Percentiles rank a stretch among this genome's conserved stretches.
These are phyloP conservation scores for Reutealis trisperma DNA, from an alignment of 345 rosid species.

Conservation along the genomic window DNA sequence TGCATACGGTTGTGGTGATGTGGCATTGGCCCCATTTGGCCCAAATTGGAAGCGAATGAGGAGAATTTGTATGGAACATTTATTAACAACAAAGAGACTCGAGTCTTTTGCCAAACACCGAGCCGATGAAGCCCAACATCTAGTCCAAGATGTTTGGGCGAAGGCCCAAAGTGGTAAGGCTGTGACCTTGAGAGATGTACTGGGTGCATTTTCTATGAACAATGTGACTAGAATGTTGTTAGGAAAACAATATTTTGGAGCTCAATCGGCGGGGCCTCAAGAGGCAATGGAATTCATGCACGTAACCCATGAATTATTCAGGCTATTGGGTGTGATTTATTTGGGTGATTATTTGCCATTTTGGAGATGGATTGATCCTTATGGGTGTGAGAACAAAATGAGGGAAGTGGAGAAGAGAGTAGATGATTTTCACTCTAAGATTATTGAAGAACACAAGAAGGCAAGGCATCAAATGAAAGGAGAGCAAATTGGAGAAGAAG, in stretches of 20 bases:
- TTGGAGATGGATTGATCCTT: conserved; percentile 92
- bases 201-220: conserved; percentile 90
- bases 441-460: conserved; percentile 66
- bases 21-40: conserved; percentile 80
- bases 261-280: conserved; percentile 50
- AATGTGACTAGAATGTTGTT: conserved; percentile 86
- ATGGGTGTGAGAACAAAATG: conserved; percentile 78
- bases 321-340: conserved; percentile 77
- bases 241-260: conserved; percentile 81
- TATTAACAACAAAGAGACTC: conserved; percentile 49
- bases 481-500: conserved; percentile 2
- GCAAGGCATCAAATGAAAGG: conserved; percentile 26
- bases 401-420: conserved; percentile 83
- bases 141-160: conserved; percentile 42
- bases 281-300: conserved; percentile 92
- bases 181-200: conserved; percentile 66
- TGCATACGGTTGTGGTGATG: conserved; percentile 73
- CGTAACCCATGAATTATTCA: conserved; percentile 66
- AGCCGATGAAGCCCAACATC: conserved; percentile 50
- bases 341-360: conserved; percentile 86
- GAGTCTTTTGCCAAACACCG: conserved; percentile 52
- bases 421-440: conserved; percentile 76
- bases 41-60: conserved; percentile 71
- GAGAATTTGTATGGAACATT: conserved; percentile 70
- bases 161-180: conserved; percentile 34